Percentiles rank a stretch among this genome's conserved stretches.
phyloP scores from a whole-genome alignment of 2,329 filamentous ascomycete genomes.

The Acephala macrosclerotiorum region DNA sequence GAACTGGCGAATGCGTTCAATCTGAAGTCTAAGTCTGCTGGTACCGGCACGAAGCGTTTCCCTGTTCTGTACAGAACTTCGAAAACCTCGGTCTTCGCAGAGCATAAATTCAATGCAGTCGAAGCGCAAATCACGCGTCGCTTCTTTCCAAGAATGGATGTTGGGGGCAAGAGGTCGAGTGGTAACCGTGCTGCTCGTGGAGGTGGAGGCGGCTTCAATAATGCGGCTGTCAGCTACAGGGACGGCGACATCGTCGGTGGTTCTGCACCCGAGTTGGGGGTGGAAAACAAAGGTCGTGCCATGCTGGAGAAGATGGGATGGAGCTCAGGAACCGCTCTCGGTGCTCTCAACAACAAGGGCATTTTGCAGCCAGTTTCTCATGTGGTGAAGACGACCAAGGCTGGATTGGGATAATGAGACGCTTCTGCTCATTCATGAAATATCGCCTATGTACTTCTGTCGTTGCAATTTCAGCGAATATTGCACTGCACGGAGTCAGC shows the following conservation, averaged over 20 bases:
- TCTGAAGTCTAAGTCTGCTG: slow-evolving; percentile 84
- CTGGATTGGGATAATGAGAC: slow-evolving; percentile 69
- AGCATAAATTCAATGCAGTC: slow-evolving; percentile 59
- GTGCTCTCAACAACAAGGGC: slow-evolving; percentile 83
- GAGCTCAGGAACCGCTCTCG: slow-evolving; percentile 85
- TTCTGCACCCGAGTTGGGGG: slow-evolving; percentile 82
- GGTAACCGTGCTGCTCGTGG: slow-evolving; percentile 47
- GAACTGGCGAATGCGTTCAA: slow-evolving; percentile 77
- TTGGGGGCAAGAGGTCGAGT: slow-evolving; percentile 43
- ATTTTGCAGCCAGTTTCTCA: slow-evolving; percentile 87
- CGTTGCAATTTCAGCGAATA: not conserved
- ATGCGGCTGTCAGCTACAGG: slow-evolving; percentile 64
- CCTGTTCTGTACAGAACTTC: slow-evolving; percentile 79
- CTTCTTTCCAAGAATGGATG: slow-evolving; percentile 63
- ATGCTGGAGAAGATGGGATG: slow-evolving; percentile 99
- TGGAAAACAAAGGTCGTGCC: slow-evolving; percentile 81
- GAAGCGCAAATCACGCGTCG: slow-evolving; percentile 57
- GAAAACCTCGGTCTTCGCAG: slow-evolving; percentile 67
- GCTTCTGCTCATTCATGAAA: not conserved
- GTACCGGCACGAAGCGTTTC: slow-evolving; percentile 75
- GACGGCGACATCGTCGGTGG: slow-evolving; percentile 91
- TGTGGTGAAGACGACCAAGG: slow-evolving; percentile 85
- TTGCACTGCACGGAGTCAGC: not conserved
- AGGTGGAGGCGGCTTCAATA: slow-evolving; percentile 42
- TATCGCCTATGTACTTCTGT: not conserved